phyloP scores from a whole-genome alignment of 2,329 filamentous ascomycete species.

The Massarina eburnea region DNA sequence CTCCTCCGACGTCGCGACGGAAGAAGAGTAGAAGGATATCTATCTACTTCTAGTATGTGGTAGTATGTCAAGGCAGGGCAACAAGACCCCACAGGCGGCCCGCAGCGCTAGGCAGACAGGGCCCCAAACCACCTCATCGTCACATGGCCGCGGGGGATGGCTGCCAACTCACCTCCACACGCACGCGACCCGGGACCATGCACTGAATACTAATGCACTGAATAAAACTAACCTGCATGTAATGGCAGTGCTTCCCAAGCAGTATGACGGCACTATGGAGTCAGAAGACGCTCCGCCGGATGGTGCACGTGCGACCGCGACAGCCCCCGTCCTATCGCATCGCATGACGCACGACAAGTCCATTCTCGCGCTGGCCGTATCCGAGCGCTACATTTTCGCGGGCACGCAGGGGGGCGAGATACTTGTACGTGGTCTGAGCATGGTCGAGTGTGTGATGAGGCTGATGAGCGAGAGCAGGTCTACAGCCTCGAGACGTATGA shows the following conservation, averaged over 20 bases:
- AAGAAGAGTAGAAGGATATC: no score
- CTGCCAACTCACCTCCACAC: constrained; percentile 5
- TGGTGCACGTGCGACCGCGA: constrained; percentile 5
- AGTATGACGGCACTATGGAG: constrained; percentile 26
- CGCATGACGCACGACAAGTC: constrained; percentile 75
- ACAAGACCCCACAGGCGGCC: constrained; percentile 2
- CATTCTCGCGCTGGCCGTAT: constrained; percentile 80
- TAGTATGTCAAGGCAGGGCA: no score
- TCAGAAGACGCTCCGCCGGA: constrained; percentile 14
- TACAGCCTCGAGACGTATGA: constrained; percentile 91
- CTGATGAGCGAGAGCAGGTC: constrained; percentile 48
- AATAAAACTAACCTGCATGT: constrained; percentile 28
- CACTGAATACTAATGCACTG: constrained; percentile 2
- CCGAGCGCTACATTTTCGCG: constrained; percentile 80
- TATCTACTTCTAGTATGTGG: no score
- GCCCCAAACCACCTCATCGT: constrained; percentile 3
- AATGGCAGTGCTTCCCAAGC: constrained; percentile 25
- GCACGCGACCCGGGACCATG: constrained; percentile 24
- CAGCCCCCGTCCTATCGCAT: constrained; percentile 67
- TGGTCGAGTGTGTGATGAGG: background rate
- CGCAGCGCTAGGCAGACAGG: constrained; percentile 5
- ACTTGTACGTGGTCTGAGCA: constrained; percentile 54
- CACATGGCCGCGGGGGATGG: constrained; percentile 6
- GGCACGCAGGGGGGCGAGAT: constrained; percentile 95
- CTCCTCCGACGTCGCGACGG: no score